phyloP scores from a whole-genome alignment of 345 rosid genomes.

The Rhodamnia rubescens region DNA sequence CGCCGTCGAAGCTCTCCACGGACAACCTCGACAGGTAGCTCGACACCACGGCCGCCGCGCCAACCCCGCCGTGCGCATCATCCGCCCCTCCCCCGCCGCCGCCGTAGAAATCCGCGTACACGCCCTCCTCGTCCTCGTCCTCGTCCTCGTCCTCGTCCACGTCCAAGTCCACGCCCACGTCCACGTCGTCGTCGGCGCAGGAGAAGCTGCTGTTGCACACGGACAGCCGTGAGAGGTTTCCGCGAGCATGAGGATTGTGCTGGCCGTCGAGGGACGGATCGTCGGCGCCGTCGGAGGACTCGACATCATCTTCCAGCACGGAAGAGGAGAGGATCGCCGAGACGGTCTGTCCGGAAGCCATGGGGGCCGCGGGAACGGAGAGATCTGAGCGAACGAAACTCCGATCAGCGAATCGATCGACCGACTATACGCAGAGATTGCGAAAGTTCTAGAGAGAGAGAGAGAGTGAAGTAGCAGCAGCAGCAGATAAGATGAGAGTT shows the following conservation, averaged over 20 bases:
- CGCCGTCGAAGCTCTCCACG: constrained; percentile 64
- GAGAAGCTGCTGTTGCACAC: constrained; percentile 54
- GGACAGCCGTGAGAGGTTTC: constrained; percentile 58
- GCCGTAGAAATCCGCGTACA: not conserved
- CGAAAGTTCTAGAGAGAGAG: not conserved
- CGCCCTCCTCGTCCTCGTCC: constrained; percentile 1
- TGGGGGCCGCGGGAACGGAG: not conserved
- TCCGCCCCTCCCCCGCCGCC: not conserved
- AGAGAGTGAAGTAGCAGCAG: not conserved
- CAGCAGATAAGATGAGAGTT: not conserved
- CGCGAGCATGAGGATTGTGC: constrained; percentile 22
- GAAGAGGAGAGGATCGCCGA: not conserved
- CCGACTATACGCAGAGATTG: not conserved
- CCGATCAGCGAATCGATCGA: not conserved
- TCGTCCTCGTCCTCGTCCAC: constrained; percentile 1
- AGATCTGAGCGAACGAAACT: not conserved
- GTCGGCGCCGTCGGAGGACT: constrained; percentile 40
- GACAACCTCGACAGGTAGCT: constrained; percentile 40
- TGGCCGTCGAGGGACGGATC: constrained; percentile 5
- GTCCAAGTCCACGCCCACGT: not conserved
- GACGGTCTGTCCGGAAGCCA: not conserved
- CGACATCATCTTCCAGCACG: constrained; percentile 5
- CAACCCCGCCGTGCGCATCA: not conserved
- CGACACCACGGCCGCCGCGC: not conserved
- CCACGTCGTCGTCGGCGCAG: constrained; percentile 30